Evolutionary conservation across 805 yeast genomes (phyloP).

Genomic region (Myxozyma udenii): DNA sequence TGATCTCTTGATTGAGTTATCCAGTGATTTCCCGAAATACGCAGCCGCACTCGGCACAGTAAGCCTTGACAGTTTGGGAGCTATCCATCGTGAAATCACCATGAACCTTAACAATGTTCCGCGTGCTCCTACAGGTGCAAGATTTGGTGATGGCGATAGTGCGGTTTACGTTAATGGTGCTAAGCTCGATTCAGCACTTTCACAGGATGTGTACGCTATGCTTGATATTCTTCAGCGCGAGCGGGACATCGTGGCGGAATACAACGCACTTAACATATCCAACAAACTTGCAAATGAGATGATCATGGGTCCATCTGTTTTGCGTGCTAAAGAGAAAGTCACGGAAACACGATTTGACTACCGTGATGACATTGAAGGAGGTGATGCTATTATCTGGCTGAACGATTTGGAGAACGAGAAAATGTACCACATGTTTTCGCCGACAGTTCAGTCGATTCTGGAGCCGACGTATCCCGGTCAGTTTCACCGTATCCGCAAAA

Average conservation of each 20-base stretch:
- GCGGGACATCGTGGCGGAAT: conserved; percentile 32
- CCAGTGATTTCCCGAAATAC: conserved; percentile 56
- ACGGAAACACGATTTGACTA: conserved; percentile 38
- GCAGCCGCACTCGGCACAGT: conserved; percentile 42
- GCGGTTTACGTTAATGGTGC: conserved; percentile 67
- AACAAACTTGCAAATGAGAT: conserved; percentile 40
- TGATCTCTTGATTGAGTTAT: conserved; percentile 42
- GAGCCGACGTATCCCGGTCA: conserved; percentile 52
- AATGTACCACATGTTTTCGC: conserved; percentile 47
- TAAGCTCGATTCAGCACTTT: conserved; percentile 38
- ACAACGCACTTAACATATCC: conserved; percentile 40
- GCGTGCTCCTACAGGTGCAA: conserved; percentile 1
- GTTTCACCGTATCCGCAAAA: conserved; percentile 67
- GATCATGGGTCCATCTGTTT: conserved; percentile 33
- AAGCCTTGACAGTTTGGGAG: conserved; percentile 14
- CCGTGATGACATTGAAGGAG: conserved; percentile 31
- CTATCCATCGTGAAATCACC: conserved; percentile 31
- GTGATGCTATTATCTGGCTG: conserved; percentile 56
- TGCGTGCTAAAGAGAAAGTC: conserved; percentile 13
- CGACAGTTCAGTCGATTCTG: conserved; percentile 49
- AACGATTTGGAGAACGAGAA: conserved; percentile 71
- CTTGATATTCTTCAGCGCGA: conserved; percentile 44
- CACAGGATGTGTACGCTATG: conserved; percentile 38
- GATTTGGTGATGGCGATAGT: conserved; percentile 34
- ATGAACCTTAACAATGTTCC: conserved; percentile 19